Conservation (phyloP, 257 asterid genomes). For the Ligustrum vulgare region DNA sequence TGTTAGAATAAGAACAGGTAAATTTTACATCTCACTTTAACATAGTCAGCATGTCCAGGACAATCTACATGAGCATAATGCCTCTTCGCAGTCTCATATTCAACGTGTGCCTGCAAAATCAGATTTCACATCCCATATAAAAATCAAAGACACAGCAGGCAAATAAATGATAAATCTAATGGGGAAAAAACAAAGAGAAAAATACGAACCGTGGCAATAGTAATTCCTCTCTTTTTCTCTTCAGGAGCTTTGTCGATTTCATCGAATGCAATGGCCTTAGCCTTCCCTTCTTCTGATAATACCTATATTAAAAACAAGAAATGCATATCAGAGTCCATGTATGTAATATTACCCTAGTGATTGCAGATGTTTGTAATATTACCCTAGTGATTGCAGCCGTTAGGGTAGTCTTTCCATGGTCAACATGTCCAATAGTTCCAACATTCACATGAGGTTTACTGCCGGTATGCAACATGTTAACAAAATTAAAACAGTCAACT, state of each 20-base stretch:
- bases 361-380: constrained; percentile 44
- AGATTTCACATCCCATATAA: constrained; percentile 19
- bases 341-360: constrained; percentile 59
- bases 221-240: constrained; percentile 95
- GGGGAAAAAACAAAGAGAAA: constrained; percentile 2
- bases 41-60: constrained; percentile 98
- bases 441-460: constrained; percentile 97
- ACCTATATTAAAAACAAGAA: constrained; percentile 44
- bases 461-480: constrained; percentile 21
- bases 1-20: background rate
- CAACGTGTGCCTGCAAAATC: constrained; percentile 86
- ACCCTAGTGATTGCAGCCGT: constrained; percentile 98
- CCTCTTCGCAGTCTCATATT: constrained; percentile 85
- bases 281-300: constrained; percentile 84
- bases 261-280: constrained; percentile 90
- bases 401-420: constrained; percentile 95
- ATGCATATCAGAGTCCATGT: background rate
- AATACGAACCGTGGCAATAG: constrained; percentile 77
- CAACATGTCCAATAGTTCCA: constrained; percentile 98
- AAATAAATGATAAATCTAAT: background rate
- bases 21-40: constrained; percentile 55
- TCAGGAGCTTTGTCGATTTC: constrained; percentile 98
- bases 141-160: constrained; percentile 1
- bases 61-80: constrained; percentile 98
- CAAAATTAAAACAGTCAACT: background rate